Conservation (phyloP, 139 green algal species). For the Astrephomene gubernaculifera region DNA sequence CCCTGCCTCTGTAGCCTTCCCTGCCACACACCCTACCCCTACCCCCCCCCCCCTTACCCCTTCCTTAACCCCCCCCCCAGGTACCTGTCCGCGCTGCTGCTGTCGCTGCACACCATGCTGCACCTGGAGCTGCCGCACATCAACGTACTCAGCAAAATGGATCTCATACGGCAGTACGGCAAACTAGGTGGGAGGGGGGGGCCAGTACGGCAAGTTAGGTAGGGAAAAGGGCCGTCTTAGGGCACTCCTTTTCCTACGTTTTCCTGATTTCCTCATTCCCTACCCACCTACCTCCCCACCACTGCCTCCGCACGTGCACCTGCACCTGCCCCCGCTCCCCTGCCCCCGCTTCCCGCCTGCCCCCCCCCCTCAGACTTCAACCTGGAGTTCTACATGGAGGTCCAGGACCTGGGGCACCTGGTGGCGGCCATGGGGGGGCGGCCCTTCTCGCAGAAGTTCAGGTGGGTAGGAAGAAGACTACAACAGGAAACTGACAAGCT, state of each 20-base stretch:
- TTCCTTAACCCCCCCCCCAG: too few species aligned
- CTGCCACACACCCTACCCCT: too few species aligned
- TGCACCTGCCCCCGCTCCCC: neutral
- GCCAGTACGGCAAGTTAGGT: neutral
- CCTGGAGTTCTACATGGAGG: constrained; percentile 93
- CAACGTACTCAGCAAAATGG: constrained; percentile 88
- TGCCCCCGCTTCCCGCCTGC: neutral
- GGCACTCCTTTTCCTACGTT: too few species aligned
- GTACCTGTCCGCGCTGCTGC: constrained; percentile 87
- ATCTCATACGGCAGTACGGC: constrained; percentile 92
- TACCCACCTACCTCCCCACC: too few species aligned
- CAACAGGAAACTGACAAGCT: too few species aligned
- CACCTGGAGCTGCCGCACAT: constrained; percentile 88
- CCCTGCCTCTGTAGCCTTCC: too few species aligned
- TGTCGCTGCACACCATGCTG: constrained; percentile 83
- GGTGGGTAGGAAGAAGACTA: too few species aligned
- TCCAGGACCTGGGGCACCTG: constrained; percentile 89
- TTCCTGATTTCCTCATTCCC: too few species aligned
- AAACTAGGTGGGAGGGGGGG: constrained; percentile 64
- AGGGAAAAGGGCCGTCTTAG: too few species aligned
- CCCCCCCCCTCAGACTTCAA: constrained; percentile 69
- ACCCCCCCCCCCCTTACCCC: too few species aligned
- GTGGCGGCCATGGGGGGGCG: constrained; percentile 54
- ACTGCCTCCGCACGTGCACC: too few species aligned
- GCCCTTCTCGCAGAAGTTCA: constrained; percentile 66